A percentile compares a stretch with the other conserved stretches of the same genome.
These are phyloP conservation scores for Citrus reticulata DNA, from an alignment of 345 rosid species.

Conservation along the genomic window DNA sequence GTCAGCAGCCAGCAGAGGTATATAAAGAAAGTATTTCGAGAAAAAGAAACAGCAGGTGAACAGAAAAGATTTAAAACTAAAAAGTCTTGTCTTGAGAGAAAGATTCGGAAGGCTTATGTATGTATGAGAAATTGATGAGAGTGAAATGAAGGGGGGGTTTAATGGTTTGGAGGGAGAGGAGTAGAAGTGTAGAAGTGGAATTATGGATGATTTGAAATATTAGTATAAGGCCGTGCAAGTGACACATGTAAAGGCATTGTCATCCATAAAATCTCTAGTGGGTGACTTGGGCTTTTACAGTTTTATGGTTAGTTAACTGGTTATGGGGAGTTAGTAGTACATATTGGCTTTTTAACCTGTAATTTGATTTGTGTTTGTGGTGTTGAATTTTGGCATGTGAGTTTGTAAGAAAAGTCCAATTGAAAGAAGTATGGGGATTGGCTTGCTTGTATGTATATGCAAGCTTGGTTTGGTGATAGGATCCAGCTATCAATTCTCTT, in stretches of 20 bases:
- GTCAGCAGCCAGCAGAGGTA: constrained; percentile 28
- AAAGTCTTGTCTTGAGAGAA: neutral
- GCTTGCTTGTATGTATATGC: too few relatives aligned
- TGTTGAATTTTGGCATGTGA: too few relatives aligned
- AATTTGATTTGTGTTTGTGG: too few relatives aligned
- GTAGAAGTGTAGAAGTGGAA: constrained; percentile 7
- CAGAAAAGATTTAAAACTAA: too few relatives aligned
- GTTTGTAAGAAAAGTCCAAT: too few relatives aligned
- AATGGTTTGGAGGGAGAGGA: constrained; percentile 13
- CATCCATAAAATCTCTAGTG: constrained; percentile 22
- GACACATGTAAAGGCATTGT: constrained; percentile 53
- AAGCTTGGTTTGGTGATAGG: too few relatives aligned
- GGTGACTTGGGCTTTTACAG: too few relatives aligned
- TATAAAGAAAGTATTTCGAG: neutral
- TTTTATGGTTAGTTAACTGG: too few relatives aligned
- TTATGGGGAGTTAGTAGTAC: neutral
- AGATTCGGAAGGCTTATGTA: neutral
- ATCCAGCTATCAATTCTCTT: too few relatives aligned
- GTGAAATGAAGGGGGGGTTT: constrained; percentile 6
- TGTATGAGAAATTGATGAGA: constrained; percentile 13
- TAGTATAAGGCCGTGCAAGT: constrained; percentile 38
- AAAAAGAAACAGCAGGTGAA: neutral
- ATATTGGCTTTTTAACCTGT: neutral
- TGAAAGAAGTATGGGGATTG: too few relatives aligned
- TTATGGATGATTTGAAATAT: constrained; percentile 10